Base-by-base conservation (phyloP, 2,329 filamentous ascomycete genomes). In the Chrysoporthe puriensis region DNA sequence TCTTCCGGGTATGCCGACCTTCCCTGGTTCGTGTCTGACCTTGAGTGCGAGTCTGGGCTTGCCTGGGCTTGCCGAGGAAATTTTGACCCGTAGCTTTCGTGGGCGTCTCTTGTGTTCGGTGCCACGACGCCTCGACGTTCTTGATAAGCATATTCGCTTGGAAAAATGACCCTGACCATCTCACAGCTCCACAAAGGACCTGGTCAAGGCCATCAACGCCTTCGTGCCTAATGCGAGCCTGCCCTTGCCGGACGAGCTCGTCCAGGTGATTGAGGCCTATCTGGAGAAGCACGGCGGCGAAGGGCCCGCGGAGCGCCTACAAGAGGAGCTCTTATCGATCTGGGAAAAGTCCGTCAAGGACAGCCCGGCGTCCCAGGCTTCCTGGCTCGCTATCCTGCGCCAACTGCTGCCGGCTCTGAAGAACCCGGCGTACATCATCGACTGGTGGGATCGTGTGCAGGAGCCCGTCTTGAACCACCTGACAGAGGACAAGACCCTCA, bases 271-370 rank as follows among this genome's bases (percentile, higher is more conserved):
- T 70, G 84, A 89, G 66, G 81, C 81, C 68, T 95, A 93, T 78
- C 82, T 93, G 62, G 85, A 89, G 58, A 89, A 88, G 73, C 88
- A 92, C 75, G 81, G 86, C 66, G 91, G 94, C 73, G 90, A 93
- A 63, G 79, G 84, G 66, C 84, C 88, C 52, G 85, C 88, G n/a
- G 90, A 92, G 71, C 88, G 89, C 67, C 83, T 94, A 62, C 88
- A 93, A 70, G 91, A 93, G 52, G 91, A 94, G 73, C 83, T 96
- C 8, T 80, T 90, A 52, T 78, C 83, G 34, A 84, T 92, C 64
- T 93, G 90, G 79, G 83, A 89, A 67, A 88, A 86, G 73, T 82
- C 87, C 71, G 86, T 94, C 68, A 82, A 83, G 34, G 84, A 84
- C 44, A 82, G 83, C 34, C 80, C 86, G 2, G 77, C 84, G 62